Conservation (phyloP, 1,284 basidiomycete species). For the Rugiboletus extremiorientalis region DNA sequence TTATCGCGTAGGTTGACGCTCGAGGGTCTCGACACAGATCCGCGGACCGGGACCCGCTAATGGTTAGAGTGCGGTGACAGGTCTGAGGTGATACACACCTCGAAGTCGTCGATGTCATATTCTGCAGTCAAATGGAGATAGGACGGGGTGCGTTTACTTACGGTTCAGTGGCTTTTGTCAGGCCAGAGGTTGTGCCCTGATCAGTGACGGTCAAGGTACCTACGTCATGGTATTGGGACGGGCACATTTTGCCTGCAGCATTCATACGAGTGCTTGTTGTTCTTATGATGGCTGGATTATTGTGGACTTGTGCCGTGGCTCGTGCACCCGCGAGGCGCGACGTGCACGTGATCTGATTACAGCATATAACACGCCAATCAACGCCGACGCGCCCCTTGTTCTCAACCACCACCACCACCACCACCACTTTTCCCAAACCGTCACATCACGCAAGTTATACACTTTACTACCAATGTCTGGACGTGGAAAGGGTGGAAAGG, state of each 20-base stretch:
- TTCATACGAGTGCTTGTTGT: no score
- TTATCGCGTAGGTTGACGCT: no score
- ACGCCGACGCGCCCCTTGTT: constrained; percentile 23
- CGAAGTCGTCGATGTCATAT: background rate
- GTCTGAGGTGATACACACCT: background rate
- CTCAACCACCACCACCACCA: constrained; percentile 25
- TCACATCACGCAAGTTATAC: constrained; percentile 14
- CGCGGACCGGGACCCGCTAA: no score
- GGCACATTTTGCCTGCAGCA: no score
- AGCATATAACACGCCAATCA: constrained; percentile 31
- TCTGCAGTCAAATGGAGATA: background rate
- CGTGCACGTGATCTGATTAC: constrained; percentile 26
- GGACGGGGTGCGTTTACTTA: background rate
- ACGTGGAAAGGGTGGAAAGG: constrained; percentile 46
- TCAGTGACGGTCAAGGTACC: background rate
- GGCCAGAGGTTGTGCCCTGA: background rate
- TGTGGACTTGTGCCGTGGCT: background rate
- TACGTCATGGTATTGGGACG: no score
- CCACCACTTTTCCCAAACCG: background rate
- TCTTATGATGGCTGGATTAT: no score
- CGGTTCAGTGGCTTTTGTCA: background rate
- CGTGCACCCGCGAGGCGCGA: background rate
- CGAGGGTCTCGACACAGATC: background rate
- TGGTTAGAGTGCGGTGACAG: background rate
- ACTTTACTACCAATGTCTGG: constrained; percentile 38